Evolutionary conservation across 2,329 filamentous ascomycete species (phyloP).

Genomic region (Thielaviopsis euricoi): DNA sequence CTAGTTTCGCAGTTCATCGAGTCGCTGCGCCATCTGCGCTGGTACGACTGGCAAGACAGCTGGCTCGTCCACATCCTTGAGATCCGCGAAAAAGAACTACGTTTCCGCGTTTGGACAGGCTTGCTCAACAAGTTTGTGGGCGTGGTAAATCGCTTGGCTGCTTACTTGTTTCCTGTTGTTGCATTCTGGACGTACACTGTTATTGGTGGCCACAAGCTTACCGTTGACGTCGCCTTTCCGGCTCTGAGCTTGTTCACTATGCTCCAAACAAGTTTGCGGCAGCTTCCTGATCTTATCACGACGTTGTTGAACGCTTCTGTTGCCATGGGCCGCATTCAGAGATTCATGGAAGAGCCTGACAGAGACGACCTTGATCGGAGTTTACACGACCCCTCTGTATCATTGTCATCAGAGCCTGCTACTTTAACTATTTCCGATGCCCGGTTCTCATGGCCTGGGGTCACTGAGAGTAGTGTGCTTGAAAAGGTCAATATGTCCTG

Average conservation of each 20-base stretch:
- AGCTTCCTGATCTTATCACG: constrained; percentile 60
- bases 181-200: constrained; percentile 71
- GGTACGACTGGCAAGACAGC: constrained; percentile 67
- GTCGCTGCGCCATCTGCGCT: constrained; percentile 62
- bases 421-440: constrained; percentile 43
- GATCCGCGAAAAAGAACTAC: constrained; percentile 50
- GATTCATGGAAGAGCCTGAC: constrained; percentile 75
- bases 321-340: constrained; percentile 64
- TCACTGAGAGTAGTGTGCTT: constrained; percentile 31
- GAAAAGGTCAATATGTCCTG: constrained; percentile 30
- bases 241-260: constrained; percentile 67
- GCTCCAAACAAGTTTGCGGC: constrained; percentile 55
- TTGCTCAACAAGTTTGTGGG: constrained; percentile 46
- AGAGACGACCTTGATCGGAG: constrained; percentile 32
- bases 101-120: constrained; percentile 44
- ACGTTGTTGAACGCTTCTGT: constrained; percentile 69
- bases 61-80: constrained; percentile 57
- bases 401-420: constrained; percentile 13
- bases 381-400: constrained; percentile 20
- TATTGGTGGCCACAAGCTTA: constrained; percentile 48
- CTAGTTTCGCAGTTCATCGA: constrained; percentile 76
- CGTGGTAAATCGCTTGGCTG: constrained; percentile 54
- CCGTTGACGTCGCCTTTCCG: constrained; percentile 73
- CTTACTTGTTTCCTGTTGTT: constrained; percentile 60
- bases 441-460: constrained; percentile 67